Percentiles rank a stretch among this genome's conserved stretches.
Conservation (phyloP, 768 basidiomycete species). For the Russula virescens region DNA sequence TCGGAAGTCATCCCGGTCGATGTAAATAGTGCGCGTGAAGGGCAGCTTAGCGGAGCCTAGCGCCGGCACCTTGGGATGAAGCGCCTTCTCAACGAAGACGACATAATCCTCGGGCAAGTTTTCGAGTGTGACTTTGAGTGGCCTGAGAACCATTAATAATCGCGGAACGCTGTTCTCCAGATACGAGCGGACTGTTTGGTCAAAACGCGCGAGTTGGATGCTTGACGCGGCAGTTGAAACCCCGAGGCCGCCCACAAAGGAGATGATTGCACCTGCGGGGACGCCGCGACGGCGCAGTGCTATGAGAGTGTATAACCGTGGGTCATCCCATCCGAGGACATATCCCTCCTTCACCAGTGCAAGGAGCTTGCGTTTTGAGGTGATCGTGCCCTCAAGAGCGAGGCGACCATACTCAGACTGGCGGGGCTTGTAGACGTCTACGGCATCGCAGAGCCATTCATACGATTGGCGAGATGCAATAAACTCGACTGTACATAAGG, state of each 20-base stretch:
- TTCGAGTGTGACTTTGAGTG: conserved; percentile 86
- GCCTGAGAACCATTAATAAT: conserved; percentile 84
- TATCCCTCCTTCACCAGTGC: conserved; percentile 79
- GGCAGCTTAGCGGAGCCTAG: conserved; percentile 79
- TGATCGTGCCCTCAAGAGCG: conserved; percentile 89
- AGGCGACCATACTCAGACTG: conserved; percentile 97
- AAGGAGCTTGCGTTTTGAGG: conserved; percentile 93
- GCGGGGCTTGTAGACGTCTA: conserved; percentile 95
- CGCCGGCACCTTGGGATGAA: conserved; percentile 90
- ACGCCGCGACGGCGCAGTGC: conserved; percentile 92
- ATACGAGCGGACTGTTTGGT: conserved; percentile 81
- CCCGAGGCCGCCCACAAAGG: conserved; percentile 91
- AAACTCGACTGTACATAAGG: conserved; percentile 94
- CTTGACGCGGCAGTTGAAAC: conserved; percentile 81
- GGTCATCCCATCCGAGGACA: conserved; percentile 95
- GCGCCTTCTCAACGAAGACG: conserved; percentile 77
- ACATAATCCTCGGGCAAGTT: conserved; percentile 86
- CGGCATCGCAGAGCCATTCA: conserved; percentile 97
- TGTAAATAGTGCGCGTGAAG: conserved; percentile 85
- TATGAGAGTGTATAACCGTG: conserved; percentile 93
- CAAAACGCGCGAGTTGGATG: conserved; percentile 86
- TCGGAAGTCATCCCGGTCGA: conserved; percentile 92
- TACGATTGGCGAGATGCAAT: conserved; percentile 94
- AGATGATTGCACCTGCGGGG: conserved; percentile 92
- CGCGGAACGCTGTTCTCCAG: conserved; percentile 86